These are phyloP conservation scores for Chenopodium suecicum DNA, from an alignment of 148 eudicot species.

Conservation along the genomic window DNA sequence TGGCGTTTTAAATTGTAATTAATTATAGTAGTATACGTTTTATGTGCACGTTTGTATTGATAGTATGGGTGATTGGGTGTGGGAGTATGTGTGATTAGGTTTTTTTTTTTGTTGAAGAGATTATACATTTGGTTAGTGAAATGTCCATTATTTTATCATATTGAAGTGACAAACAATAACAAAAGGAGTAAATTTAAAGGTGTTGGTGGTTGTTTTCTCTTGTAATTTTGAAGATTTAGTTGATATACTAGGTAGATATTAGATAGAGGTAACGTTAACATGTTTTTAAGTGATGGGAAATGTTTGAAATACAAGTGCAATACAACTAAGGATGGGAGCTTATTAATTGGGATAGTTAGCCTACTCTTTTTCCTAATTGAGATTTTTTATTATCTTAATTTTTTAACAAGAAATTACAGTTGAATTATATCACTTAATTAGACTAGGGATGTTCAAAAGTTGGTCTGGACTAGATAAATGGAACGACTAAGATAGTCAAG, in stretches of 20 bases:
- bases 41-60: neutral
- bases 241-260: neutral
- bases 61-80: too few species aligned
- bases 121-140: neutral
- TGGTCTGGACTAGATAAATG: too few species aligned
- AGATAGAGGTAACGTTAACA: too few species aligned
- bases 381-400: too few species aligned
- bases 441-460: too few species aligned
- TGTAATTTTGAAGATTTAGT: neutral
- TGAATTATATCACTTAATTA: too few species aligned
- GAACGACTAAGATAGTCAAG: too few species aligned
- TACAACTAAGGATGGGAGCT: too few species aligned
- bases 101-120: neutral
- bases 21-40: neutral
- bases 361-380: too few species aligned
- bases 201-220: neutral
- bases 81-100: neutral
- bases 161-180: neutral
- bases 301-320: neutral
- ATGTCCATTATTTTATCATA: neutral
- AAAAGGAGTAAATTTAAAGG: neutral
- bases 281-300: too few species aligned
- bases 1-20: neutral
- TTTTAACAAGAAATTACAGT: too few species aligned
- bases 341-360: too few species aligned